Conservation (phyloP, 345 rosid species). For the Ceriops zippeliana region DNA sequence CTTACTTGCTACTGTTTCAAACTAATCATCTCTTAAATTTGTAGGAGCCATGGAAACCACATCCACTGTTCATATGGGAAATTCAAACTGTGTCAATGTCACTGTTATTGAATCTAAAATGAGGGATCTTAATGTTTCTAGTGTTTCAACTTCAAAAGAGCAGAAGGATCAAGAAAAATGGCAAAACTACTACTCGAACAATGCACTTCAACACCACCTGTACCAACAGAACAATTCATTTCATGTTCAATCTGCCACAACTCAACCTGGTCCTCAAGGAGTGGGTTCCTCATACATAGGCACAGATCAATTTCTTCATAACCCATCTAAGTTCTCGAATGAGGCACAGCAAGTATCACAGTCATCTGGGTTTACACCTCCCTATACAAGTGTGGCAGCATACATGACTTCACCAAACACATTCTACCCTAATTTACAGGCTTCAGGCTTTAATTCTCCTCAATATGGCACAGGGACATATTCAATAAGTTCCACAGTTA, state of each 20-base stretch:
- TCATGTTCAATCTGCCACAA: slow-evolving; percentile 36
- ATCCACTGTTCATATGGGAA: slow-evolving; percentile 15
- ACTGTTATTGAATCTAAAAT: slow-evolving; percentile 24
- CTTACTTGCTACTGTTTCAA: slow-evolving; percentile 16
- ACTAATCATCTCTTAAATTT: slow-evolving; percentile 11
- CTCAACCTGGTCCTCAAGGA: slow-evolving; percentile 20
- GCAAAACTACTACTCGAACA: slow-evolving; percentile 26
- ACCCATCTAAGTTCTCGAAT: slow-evolving; percentile 42
- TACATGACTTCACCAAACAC: slow-evolving; percentile 69
- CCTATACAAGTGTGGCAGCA: slow-evolving; percentile 55
- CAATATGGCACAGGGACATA: slow-evolving; percentile 61
- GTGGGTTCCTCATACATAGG: slow-evolving; percentile 20
- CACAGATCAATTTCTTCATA: slow-evolving; percentile 35
- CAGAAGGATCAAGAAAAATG: slow-evolving; percentile 30
- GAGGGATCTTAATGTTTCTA: slow-evolving; percentile 39
- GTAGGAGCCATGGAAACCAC: slow-evolving; percentile 12
- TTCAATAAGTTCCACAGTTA: slow-evolving; percentile 49
- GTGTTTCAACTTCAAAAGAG: slow-evolving; percentile 21
- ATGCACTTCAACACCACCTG: slow-evolving; percentile 23
- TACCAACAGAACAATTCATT: slow-evolving; percentile 33
- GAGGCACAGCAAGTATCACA: slow-evolving; percentile 58
- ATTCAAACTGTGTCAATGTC: slow-evolving; percentile 18
- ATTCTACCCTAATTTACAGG: slow-evolving; percentile 62
- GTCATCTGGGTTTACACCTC: slow-evolving; percentile 61
- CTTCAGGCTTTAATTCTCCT: slow-evolving; percentile 61